Evolutionary conservation across 331 rosid species (phyloP), one percentile per base, ranked within the genome.

Genomic region (Rosa hybrid): DNA sequence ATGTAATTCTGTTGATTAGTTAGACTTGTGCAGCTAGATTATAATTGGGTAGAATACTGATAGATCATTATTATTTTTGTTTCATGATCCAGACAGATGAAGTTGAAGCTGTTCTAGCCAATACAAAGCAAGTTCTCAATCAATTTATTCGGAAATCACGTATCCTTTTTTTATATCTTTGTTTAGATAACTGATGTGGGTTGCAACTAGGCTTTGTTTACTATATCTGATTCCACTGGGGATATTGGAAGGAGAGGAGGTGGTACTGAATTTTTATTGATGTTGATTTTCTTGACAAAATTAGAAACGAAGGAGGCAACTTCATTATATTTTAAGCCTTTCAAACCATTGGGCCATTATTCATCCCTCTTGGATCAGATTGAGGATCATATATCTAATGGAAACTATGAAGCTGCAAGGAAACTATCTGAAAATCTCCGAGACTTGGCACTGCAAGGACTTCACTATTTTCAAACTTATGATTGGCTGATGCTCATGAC

Each of bases 401-500:
- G 67, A 88, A 88, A 94, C 76, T 90, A 90, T 82, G 90, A 87
- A 80, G 87, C 91, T 78, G 98, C 98, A 54, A 84, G 83, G 89
- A 84, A 85, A 70, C 81, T 82, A 78, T 89, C 95, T 14, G 89
- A 91, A 84, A 83, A 87, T 78, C 94, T 94, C 49, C 88, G 91
- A 81, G 91, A 85, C 81, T 88, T 94, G 86, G 97, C 98, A 12
- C 81, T 94, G 82, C 87, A 85, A 83, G 98, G 98, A 79, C 97
- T 94, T 82, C 91, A 94, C 78, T 94, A 94, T 88, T 94, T 94
- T 82, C 98, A 91, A 83, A 94, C 98, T 71, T 94, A 94, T 48
- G 98, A 94, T 82, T 94, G 98, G 98, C 81, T 91, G 87, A 89
- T 90, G 98, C 97, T 94, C 71, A 90, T 91, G 94, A 90, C 95